Evolutionary conservation across 23 red algal species (phyloP).

Genomic region (Cyanidioschyzon merolae): DNA sequence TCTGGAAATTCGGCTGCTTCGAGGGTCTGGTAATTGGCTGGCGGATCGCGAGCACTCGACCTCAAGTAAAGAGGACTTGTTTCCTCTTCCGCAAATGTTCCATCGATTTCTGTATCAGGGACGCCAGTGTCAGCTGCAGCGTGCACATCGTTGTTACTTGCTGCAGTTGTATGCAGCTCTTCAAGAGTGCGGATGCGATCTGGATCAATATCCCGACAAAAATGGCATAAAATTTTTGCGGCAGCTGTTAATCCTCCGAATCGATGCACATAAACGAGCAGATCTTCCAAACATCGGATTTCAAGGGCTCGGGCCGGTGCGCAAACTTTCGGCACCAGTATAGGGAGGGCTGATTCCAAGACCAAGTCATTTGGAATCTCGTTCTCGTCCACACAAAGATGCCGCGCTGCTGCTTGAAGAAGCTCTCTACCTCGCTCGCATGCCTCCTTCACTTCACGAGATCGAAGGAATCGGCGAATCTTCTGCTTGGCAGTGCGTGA

Average conservation of each 20-base stretch:
- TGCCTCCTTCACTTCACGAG: background rate
- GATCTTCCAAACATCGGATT: background rate
- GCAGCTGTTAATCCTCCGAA: background rate
- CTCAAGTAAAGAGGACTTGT: background rate
- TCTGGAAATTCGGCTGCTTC: background rate
- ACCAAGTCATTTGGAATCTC: background rate
- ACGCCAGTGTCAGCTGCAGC: background rate
- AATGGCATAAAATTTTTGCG: background rate
- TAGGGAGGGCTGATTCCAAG: background rate
- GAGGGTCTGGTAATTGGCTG: background rate
- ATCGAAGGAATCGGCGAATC: background rate
- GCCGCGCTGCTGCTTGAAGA: background rate
- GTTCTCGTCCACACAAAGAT: background rate
- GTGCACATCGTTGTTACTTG: background rate
- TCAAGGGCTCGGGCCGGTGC: background rate
- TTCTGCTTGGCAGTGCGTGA: background rate
- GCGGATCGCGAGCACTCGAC: background rate
- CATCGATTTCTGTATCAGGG: background rate
- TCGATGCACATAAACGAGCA: background rate
- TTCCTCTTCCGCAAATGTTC: background rate
- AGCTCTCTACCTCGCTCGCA: background rate
- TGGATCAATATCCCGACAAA: background rate
- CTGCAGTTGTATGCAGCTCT: background rate
- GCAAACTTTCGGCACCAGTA: background rate
- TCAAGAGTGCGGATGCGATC: background rate